Conservation (phyloP, 768 basidiomycete genomes). For the Phlegmacium glaucopus region DNA sequence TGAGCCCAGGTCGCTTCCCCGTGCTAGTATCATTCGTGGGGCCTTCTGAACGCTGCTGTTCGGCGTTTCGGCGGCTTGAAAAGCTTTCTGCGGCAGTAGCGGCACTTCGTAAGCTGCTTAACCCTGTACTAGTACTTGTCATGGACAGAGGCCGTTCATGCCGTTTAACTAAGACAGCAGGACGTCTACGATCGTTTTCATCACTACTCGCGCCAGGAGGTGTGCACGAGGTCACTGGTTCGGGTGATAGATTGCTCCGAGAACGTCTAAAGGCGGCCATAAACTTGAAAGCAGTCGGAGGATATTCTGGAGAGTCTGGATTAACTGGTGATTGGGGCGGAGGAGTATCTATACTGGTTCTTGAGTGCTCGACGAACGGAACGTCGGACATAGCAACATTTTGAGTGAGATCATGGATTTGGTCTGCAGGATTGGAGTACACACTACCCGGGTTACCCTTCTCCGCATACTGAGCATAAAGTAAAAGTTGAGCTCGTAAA, state of each 20-base stretch:
- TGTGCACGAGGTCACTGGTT: conserved; percentile 32
- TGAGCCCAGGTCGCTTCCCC: no score
- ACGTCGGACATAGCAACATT: conserved; percentile 56
- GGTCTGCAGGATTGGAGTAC: conserved; percentile 52
- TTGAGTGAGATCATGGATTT: conserved; percentile 35
- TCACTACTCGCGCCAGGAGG: conserved; percentile 16
- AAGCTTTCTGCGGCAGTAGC: conserved; percentile 47
- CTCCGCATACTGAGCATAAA: conserved; percentile 77
- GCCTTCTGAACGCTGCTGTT: conserved; percentile 7
- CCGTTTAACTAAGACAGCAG: conserved; percentile 20
- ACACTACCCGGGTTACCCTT: conserved; percentile 52
- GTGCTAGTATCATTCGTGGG: no score
- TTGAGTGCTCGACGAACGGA: conserved; percentile 45
- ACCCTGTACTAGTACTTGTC: conserved; percentile 54
- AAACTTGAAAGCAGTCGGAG: conserved; percentile 63
- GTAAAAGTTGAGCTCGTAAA: conserved; percentile 73
- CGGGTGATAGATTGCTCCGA: conserved; percentile 51
- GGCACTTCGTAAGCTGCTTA: conserved; percentile 58
- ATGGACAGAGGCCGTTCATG: conserved; percentile 55
- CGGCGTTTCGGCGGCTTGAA: conserved; percentile 29
- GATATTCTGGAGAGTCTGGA: conserved; percentile 28
- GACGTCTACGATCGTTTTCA: conserved; percentile 12
- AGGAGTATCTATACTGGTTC: conserved; percentile 36
- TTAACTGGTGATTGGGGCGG: conserved; percentile 28
- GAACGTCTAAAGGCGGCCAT: conserved; percentile 64